Evolutionary conservation across 2,329 filamentous ascomycete genomes (phyloP), one percentile per base, ranked within the genome.

Genomic region (Sordariomycetes sp.): DNA sequence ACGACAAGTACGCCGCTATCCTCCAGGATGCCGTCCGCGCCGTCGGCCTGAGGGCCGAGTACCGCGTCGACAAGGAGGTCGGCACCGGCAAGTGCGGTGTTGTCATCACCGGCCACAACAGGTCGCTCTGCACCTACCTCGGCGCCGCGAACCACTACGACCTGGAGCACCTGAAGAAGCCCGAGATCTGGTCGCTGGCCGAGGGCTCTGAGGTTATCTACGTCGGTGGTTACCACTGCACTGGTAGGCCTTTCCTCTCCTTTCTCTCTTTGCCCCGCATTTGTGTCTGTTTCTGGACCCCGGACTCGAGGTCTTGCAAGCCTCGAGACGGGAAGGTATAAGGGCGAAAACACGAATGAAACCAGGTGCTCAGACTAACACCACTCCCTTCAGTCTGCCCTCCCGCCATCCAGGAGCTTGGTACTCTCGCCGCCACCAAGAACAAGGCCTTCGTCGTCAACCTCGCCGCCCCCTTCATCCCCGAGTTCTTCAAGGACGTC

Each of bases 71-170:
- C 71, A 82, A 89, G 66, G 81, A 83, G 70, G 79, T 87, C 66
- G 87, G 90, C 64, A 99, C 94, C 40, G 94, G 94, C 67, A 90
- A 92, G 69, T 99, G 94, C 74, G 94, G 90, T 74, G 94, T 94
- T 64, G 83, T 99, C 73, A 97, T 99, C 75, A 99, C 93, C 43
- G 94, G 91, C 70, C 90, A 96, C 80, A 87, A 97, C 85, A 87
- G 94, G 68, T 91, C 86, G 71, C 87, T 99, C 80, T 89, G 88
- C 80, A 99, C 94, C 62, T 91, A 97, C 69, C 87, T 99, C 59
- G 94, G 88, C 62, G 94, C 94, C 62, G 94, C 94, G 66, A 99
- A 99, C 79, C 88, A 91, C 79, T 99, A 99, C 79, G 93, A 93
- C 75, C 72, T 97, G 57, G 90, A 94, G 63, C 94, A 99, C 74